Evolutionary conservation across 352 stramenopile species (phyloP).

Genomic region (Phytophthora citrophthora): DNA sequence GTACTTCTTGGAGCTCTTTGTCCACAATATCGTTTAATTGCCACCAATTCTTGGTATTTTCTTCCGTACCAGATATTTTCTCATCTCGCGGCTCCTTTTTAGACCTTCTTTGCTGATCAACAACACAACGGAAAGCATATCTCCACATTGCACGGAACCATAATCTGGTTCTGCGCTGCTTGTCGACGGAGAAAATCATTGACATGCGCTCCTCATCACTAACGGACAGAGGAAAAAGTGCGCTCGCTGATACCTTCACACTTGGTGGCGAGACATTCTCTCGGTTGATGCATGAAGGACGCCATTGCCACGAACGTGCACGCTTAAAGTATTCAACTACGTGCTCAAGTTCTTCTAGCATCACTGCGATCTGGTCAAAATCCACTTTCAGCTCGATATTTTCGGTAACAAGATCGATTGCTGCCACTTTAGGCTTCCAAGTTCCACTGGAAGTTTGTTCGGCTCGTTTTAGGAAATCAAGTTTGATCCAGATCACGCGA

Average conservation of each 20-base stretch:
- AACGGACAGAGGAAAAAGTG: slow-evolving; percentile 46
- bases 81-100: slow-evolving; percentile 10
- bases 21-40: slow-evolving; percentile 16
- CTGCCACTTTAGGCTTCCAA: slow-evolving; percentile 27
- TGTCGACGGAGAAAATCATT: slow-evolving; percentile 27
- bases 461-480: slow-evolving; percentile 48
- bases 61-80: not conserved
- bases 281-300: slow-evolving; percentile 62
- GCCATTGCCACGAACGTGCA: slow-evolving; percentile 40
- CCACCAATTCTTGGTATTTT: slow-evolving; percentile 27
- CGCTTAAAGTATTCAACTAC: slow-evolving; percentile 46
- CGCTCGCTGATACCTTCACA: slow-evolving; percentile 34
- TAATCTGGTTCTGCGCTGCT: slow-evolving; percentile 39
- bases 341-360: slow-evolving; percentile 52
- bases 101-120: slow-evolving; percentile 36
- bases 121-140: slow-evolving; percentile 60
- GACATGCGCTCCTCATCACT: slow-evolving; percentile 16
- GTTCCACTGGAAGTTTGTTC: not conserved
- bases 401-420: slow-evolving; percentile 68
- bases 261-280: slow-evolving; percentile 39
- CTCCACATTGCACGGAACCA: slow-evolving; percentile 79
- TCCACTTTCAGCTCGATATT: slow-evolving; percentile 59
- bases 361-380: slow-evolving; percentile 57
- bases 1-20: slow-evolving; percentile 31
- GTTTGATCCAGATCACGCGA: slow-evolving; percentile 65